A percentile compares a stretch with the other conserved stretches of the same genome.
phyloP scores from a whole-genome alignment of 768 basidiomycete species.

The Lanmaoa rubissima region DNA sequence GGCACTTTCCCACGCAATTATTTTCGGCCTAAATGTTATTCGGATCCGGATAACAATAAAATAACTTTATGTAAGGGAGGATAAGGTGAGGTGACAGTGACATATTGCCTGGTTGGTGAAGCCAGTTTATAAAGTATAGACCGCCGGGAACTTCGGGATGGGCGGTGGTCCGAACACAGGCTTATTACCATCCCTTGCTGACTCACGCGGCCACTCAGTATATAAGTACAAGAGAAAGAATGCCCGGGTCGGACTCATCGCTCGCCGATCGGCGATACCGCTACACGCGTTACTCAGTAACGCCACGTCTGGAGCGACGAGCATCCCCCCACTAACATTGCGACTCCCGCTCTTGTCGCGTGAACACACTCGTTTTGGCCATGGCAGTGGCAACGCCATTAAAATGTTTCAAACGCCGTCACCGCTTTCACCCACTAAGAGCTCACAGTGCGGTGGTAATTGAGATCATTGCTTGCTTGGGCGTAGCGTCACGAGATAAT shows the following conservation, averaged over 20 bases:
- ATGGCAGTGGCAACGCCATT: background rate
- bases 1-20: conserved; percentile 35
- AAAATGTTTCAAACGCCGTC: background rate
- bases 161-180: background rate
- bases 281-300: too few species aligned
- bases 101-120: background rate
- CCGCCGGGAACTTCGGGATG: background rate
- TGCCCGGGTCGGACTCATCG: too few species aligned
- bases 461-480: background rate
- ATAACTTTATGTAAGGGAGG: background rate
- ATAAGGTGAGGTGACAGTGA: too few species aligned
- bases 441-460: background rate
- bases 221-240: too few species aligned
- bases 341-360: background rate
- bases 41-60: background rate
- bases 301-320: background rate
- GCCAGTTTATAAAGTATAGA: background rate
- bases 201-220: background rate
- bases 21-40: conserved; percentile 25
- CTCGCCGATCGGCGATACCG: background rate
- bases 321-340: background rate
- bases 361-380: background rate
- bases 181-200: background rate
- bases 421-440: too few species aligned
- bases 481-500: background rate